These are phyloP conservation scores for Monosiga brevicollis DNA, from an alignment of 78 protist species.

Conservation along the genomic window DNA sequence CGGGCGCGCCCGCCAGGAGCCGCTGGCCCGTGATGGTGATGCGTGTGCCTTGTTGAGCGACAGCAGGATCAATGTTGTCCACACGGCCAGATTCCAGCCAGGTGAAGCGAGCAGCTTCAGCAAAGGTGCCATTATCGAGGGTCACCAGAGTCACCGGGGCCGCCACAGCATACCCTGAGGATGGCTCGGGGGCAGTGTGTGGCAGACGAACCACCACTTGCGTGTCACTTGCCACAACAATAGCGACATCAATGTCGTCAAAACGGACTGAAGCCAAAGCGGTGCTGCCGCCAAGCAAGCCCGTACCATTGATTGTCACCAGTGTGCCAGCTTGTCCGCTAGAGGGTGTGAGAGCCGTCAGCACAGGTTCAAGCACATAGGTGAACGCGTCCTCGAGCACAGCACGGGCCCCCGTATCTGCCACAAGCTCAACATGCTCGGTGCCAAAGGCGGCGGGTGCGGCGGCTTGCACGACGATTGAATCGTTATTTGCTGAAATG, in stretches of 20 bases:
- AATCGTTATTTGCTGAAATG: neutral
- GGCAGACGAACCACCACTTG: neutral
- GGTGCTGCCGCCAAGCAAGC: neutral
- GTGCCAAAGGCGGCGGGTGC: neutral
- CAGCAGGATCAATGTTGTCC: too few species aligned
- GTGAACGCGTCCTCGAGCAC: neutral
- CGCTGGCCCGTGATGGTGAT: too few species aligned
- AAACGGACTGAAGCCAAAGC: neutral
- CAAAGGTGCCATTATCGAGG: neutral
- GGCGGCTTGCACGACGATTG: neutral
- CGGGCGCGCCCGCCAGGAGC: too few species aligned
- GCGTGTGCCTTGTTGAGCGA: too few species aligned
- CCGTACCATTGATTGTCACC: neutral
- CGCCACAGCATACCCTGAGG: neutral
- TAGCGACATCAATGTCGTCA: neutral
- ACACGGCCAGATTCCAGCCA: too few species aligned
- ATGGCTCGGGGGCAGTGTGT: neutral
- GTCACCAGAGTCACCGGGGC: too few species aligned
- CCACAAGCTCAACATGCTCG: neutral
- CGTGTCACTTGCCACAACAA: neutral
- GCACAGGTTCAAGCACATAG: neutral
- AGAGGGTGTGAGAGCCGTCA: neutral
- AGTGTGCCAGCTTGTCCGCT: neutral
- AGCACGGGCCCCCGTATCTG: neutral
- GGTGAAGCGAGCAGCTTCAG: too few species aligned